Percentiles rank a stretch among this genome's conserved stretches.
phyloP scores from a whole-genome alignment of 78 protist genomes.

The slime mould (Dictyostelium discoideum) region dicty_2.7 NC_007091.3:4325001-4325500 shows the following conservation, averaged over 20 bases:
- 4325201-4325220: background rate
- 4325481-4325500: background rate
- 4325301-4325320: background rate
- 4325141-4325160: background rate
- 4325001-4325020: background rate
- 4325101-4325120: background rate
- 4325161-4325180: background rate
- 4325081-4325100: background rate
- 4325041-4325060: background rate
- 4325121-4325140: background rate
- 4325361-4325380: background rate
- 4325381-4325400: background rate
- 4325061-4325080: background rate
- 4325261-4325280: background rate
- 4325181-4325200: background rate
- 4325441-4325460: background rate
- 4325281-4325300: background rate
- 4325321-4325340: background rate
- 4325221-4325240: background rate
- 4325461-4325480: no score
- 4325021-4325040: background rate
- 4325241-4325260: slow-evolving; percentile 1
- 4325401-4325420: background rate
- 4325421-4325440: no score
- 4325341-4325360: background rate